Evolutionary conservation across 202 grass and related monocot species (phyloP), one percentile per base, ranked within the genome.

Genomic region (Setaria viridis): DNA sequence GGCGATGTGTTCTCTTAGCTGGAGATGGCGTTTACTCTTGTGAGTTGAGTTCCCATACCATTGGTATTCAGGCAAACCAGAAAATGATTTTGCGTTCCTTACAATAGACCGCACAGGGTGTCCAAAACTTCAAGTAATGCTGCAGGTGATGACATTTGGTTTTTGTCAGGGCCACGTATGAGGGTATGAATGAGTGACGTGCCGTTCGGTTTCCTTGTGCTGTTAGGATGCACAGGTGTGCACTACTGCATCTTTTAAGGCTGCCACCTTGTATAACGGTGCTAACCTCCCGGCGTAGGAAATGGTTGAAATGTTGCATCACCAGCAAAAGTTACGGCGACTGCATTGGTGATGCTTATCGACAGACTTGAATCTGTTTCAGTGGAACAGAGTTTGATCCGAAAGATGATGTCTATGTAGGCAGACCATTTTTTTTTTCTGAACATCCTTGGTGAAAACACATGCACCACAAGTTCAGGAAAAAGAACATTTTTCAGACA

Each of bases 151-250:
- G 66, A 45, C 30, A 58, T 71, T 62, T 37, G 54, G 49, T 25
- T 62, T 5, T 68, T 60, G 4, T 16, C 21, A 12, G 51, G 2
- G 37, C 65, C 54, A 42, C 17, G 55, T 54, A 54, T 45, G 33
- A 32, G 34, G 34, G 5, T 17, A 6, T 30, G 39, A 43, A 79
- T 10, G 11, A 79, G 32, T 72, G 67, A 63, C 67, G 68, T 72
- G 84, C 45, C 33, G 32, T 45, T 80, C 10, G n/a, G 67, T 86
- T 74, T 33, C 69, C 69, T 81, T 74, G 57, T 19, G 56, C 57
- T 47, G 84, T 74, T 74, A 21, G 8, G 49, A 30, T 56, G 47
- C 13, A 73, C 15, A 54, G 70, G 45, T 53, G 57, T 39, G 35
- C 14, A 35, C 39, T 80, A 21, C 17, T 64, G 14, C 68, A 74